Evolutionary conservation across 805 yeast species (phyloP).

Genomic region (Teunomyces tritomae): DNA sequence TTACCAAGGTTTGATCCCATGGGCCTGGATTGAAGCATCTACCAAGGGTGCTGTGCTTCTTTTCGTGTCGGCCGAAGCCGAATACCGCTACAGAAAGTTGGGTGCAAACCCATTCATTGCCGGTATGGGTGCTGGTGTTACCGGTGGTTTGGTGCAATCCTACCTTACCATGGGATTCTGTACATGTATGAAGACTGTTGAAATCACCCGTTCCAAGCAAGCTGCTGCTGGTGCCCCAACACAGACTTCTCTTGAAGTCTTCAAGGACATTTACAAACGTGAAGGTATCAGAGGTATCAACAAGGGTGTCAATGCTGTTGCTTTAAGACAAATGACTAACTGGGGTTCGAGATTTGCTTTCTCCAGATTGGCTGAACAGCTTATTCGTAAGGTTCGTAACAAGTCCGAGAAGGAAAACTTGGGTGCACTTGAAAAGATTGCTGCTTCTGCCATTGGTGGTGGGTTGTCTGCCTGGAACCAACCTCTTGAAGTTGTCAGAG

Average conservation of each 20-base stretch:
- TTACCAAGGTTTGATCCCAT: constrained; percentile 96
- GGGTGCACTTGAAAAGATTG: constrained; percentile 74
- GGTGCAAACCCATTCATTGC: constrained; percentile 70
- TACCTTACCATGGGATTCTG: constrained; percentile 97
- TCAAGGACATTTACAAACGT: constrained; percentile 73
- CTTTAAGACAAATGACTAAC: constrained; percentile 97
- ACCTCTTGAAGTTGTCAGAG: constrained; percentile 96
- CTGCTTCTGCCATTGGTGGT: constrained; percentile 90
- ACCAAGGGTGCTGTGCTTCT: constrained; percentile 96
- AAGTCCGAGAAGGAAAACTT: constrained; percentile 60
- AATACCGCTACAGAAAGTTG: constrained; percentile 62
- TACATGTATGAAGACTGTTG: constrained; percentile 98
- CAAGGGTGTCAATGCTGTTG: constrained; percentile 98
- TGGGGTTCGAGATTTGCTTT: constrained; percentile 99
- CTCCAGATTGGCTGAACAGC: constrained; percentile 86
- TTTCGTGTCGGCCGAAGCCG: constrained; percentile 91
- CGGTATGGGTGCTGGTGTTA: constrained; percentile 94
- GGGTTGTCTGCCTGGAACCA: constrained; percentile 98
- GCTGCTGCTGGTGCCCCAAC: constrained; percentile 57
- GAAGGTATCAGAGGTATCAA: constrained; percentile 96
- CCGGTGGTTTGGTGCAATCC: constrained; percentile 96
- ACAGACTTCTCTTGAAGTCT: constrained; percentile 79
- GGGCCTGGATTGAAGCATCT: constrained; percentile 99
- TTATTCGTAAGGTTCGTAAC: constrained; percentile 61
- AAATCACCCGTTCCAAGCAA: constrained; percentile 88